Conservation (phyloP, 2,329 filamentous ascomycete species). For the Diaporthe aspalathi region DNA sequence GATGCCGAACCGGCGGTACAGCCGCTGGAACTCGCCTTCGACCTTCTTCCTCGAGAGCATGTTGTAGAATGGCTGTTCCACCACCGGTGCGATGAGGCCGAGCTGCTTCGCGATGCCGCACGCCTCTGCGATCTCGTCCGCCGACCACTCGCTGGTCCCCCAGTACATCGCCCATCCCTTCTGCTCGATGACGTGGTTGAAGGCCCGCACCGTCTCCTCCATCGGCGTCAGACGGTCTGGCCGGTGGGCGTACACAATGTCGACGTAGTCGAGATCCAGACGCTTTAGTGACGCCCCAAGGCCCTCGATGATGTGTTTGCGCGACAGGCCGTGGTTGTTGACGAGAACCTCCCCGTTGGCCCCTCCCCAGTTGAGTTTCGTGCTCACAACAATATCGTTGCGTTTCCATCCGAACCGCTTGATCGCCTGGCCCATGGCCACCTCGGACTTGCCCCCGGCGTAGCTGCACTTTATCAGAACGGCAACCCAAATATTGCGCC, state of each 20-base stretch:
- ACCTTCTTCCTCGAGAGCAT: slow-evolving; percentile 71
- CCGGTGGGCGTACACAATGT: slow-evolving; percentile 77
- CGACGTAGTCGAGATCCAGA: slow-evolving; percentile 70
- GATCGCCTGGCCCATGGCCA: slow-evolving; percentile 73
- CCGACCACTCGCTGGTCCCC: slow-evolving; percentile 78
- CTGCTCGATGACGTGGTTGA: slow-evolving; percentile 75
- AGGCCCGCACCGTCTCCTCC: slow-evolving; percentile 76
- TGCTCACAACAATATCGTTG: slow-evolving; percentile 70
- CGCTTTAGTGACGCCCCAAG: slow-evolving; percentile 67
- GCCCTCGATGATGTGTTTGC: slow-evolving; percentile 72
- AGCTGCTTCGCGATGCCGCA: slow-evolving; percentile 69
- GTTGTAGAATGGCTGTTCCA: slow-evolving; percentile 78
- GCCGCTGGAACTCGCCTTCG: slow-evolving; percentile 70
- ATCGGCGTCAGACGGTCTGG: slow-evolving; percentile 76
- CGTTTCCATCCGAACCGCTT: slow-evolving; percentile 70
- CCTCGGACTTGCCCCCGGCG: slow-evolving; percentile 70
- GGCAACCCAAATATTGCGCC: not conserved
- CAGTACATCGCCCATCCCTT: slow-evolving; percentile 77
- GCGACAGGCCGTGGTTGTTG: slow-evolving; percentile 69
- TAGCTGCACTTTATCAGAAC: slow-evolving; percentile 51
- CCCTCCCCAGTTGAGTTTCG: slow-evolving; percentile 74
- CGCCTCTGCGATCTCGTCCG: slow-evolving; percentile 74
- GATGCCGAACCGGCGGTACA: slow-evolving; percentile 69
- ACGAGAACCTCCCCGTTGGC: slow-evolving; percentile 70
- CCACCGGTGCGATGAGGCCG: slow-evolving; percentile 70